These are phyloP conservation scores for Parafenestella ontariensis DNA, from an alignment of 2,329 filamentous ascomycete species.

Conservation along the genomic window DNA sequence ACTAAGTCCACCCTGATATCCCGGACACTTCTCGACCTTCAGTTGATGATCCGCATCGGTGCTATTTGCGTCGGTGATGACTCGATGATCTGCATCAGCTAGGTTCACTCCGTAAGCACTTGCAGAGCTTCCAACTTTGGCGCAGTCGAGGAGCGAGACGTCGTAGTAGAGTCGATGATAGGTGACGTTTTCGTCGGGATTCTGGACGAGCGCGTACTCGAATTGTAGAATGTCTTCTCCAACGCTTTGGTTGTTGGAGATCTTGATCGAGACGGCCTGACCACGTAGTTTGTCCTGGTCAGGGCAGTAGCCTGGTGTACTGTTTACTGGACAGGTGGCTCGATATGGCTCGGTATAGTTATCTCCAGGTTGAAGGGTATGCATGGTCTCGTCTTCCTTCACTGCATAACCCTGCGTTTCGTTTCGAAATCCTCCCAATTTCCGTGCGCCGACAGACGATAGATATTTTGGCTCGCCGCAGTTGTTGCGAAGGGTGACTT, in stretches of 20 bases:
- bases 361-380: background rate
- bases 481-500: conserved; percentile 9
- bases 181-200: conserved; percentile 1
- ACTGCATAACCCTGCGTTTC: background rate
- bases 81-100: background rate
- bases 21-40: conserved; percentile 23
- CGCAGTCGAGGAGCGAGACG: conserved; percentile 22
- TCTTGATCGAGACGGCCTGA: conserved; percentile 1
- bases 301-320: background rate
- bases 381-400: background rate
- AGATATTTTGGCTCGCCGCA: conserved; percentile 4
- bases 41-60: conserved; percentile 3
- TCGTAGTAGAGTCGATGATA: conserved; percentile 20
- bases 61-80: conserved; percentile 12
- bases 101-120: background rate
- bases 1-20: conserved; percentile 19
- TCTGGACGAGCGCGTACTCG: conserved; percentile 9
- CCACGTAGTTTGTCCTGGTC: conserved; percentile 1
- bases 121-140: background rate
- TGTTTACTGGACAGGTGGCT: background rate
- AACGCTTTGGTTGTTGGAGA: background rate
- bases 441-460: conserved; percentile 6
- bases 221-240: conserved; percentile 1
- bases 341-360: conserved; percentile 9
- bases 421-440: background rate